Percentiles rank a stretch among this genome's conserved stretches.
phyloP scores from a whole-genome alignment of 306 rosid genomes.

The Prunus salicina region DNA sequence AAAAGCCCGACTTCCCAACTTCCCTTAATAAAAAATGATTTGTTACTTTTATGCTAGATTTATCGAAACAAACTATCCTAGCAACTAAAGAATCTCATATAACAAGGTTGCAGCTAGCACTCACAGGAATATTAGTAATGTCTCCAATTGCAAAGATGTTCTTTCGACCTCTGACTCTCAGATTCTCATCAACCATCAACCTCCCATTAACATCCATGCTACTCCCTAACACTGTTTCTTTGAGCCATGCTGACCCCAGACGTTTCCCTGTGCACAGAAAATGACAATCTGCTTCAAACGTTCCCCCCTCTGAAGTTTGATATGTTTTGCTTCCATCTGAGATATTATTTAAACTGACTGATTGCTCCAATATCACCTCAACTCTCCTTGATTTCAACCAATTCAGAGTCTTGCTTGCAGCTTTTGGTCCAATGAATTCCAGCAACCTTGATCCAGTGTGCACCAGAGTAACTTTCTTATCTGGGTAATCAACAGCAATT shows the following conservation, averaged over 20 bases:
- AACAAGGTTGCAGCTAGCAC: constrained; percentile 18
- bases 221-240: constrained; percentile 37
- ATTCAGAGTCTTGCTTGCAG: constrained; percentile 45
- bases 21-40: background rate
- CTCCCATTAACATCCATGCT: constrained; percentile 54
- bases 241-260: constrained; percentile 66
- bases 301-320: constrained; percentile 56
- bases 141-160: constrained; percentile 78
- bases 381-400: constrained; percentile 65
- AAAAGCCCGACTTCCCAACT: background rate
- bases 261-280: constrained; percentile 57
- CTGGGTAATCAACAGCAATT: constrained; percentile 68
- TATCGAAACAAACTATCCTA: background rate
- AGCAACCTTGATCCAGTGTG: constrained; percentile 70
- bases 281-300: constrained; percentile 59
- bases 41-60: background rate
- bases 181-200: constrained; percentile 55
- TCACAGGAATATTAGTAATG: constrained; percentile 69
- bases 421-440: constrained; percentile 75
- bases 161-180: constrained; percentile 55
- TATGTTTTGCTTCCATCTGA: constrained; percentile 40
- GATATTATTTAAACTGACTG: constrained; percentile 30
- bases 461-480: constrained; percentile 57
- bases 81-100: background rate
- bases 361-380: constrained; percentile 52